phyloP scores from a whole-genome alignment of 805 yeast species.

The Vanderwaltozyma yarrowii region DNA sequence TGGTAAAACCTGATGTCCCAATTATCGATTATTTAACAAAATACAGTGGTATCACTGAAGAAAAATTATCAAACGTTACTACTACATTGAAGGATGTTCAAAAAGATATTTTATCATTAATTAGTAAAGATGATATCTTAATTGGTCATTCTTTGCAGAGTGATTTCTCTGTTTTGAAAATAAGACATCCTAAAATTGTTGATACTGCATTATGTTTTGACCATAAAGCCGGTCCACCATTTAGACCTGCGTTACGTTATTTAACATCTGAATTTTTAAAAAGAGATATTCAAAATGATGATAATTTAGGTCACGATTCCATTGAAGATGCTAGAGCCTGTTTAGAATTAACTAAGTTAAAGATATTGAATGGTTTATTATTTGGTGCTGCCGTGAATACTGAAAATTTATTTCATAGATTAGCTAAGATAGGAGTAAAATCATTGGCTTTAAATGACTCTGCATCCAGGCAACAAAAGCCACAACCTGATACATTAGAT shows the following conservation, averaged over 20 bases:
- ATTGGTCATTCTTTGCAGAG: conserved; percentile 88
- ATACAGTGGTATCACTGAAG: conserved; percentile 82
- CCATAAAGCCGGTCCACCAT: conserved; percentile 76
- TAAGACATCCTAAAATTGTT: conserved; percentile 64
- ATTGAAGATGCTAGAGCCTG: conserved; percentile 79
- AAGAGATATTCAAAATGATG: conserved; percentile 57
- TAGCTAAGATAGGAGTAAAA: conserved; percentile 21
- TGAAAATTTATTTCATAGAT: conserved; percentile 33
- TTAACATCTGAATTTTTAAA: conserved; percentile 49
- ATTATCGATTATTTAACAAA: conserved; percentile 74
- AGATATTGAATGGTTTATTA: conserved; percentile 52
- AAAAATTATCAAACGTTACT: conserved; percentile 46
- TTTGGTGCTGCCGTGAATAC: conserved; percentile 48
- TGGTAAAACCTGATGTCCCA: conserved; percentile 66
- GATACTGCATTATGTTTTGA: conserved; percentile 75
- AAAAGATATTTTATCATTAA: conserved; percentile 34
- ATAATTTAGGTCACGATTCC: conserved; percentile 65
- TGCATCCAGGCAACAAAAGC: conserved; percentile 15
- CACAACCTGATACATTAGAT: conserved; percentile 5
- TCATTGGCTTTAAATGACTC: conserved; percentile 30
- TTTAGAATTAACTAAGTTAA: conserved; percentile 61
- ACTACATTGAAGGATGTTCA: conserved; percentile 65
- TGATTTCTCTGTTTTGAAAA: conserved; percentile 60
- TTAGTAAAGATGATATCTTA: conserved; percentile 53
- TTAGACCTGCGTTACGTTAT: conserved; percentile 66